These are phyloP conservation scores for Carex sylvatica DNA, from an alignment of 202 grass and related monocot species.

Conservation along the genomic window DNA sequence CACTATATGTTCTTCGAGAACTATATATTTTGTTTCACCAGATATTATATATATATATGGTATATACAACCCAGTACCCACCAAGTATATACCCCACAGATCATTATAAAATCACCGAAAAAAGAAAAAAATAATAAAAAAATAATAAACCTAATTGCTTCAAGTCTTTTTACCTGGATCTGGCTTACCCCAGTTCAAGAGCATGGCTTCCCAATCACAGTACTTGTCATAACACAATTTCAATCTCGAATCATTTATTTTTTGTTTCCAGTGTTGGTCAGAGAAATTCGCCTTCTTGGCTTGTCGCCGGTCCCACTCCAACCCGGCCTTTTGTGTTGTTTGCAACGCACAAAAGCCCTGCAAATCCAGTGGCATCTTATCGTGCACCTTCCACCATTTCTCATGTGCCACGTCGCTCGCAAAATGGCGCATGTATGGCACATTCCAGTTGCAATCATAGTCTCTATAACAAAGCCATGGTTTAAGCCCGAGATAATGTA, in stretches of 20 bases:
- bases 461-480: constrained; percentile 79
- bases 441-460: constrained; percentile 91
- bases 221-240: constrained; percentile 27
- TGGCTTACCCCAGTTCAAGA: constrained; percentile 34
- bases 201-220: constrained; percentile 42
- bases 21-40: not conserved
- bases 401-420: constrained; percentile 68
- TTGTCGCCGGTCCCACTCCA: constrained; percentile 44
- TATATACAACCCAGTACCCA: not conserved
- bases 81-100: not conserved
- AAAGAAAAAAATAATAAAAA: not conserved
- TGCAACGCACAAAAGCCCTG: constrained; percentile 38
- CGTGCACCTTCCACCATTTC: constrained; percentile 68
- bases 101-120: not conserved
- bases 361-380: constrained; percentile 43
- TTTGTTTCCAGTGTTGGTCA: constrained; percentile 47
- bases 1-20: not conserved
- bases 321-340: constrained; percentile 17
- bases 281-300: constrained; percentile 34
- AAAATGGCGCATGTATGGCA: constrained; percentile 37
- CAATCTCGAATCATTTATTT: constrained; percentile 44
- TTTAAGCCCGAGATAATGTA: constrained; percentile 82
- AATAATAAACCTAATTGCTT: not conserved
- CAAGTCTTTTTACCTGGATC: not conserved
- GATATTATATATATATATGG: not conserved